phyloP scores from a whole-genome alignment of 306 rosid genomes.

The Vicia sativa region DNA sequence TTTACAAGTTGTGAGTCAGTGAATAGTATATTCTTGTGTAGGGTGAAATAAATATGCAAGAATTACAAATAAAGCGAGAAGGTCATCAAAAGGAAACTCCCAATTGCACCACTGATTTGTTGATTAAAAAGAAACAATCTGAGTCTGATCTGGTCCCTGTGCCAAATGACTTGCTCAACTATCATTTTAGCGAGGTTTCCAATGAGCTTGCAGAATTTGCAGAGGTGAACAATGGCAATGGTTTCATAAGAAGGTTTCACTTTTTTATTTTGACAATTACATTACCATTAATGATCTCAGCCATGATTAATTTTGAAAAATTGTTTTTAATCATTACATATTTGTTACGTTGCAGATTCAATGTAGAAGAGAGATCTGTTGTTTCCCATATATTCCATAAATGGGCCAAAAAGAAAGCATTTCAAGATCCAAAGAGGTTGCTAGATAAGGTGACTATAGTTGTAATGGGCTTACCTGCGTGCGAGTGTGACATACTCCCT shows the following conservation, averaged over 20 bases:
- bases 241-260: conserved; percentile 75
- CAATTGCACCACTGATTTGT: conserved; percentile 29
- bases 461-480: background rate
- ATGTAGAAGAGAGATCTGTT: conserved; percentile 72
- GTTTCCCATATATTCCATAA: conserved; percentile 85
- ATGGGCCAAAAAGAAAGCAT: conserved; percentile 96
- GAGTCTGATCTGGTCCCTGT: conserved; percentile 49
- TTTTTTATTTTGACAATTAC: conserved; percentile 30
- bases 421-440: conserved; percentile 90
- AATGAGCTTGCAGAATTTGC: conserved; percentile 51
- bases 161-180: conserved; percentile 46
- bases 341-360: conserved; percentile 57
- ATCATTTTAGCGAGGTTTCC: conserved; percentile 42
- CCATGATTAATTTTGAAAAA: conserved; percentile 26
- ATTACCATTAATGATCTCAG: conserved; percentile 24
- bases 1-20: conserved; percentile 25
- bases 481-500: background rate
- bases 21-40: conserved; percentile 44
- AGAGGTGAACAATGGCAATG: conserved; percentile 53
- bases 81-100: conserved; percentile 44
- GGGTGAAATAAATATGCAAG: conserved; percentile 58
- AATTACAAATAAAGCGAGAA: conserved; percentile 45
- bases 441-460: conserved; percentile 73
- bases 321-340: conserved; percentile 21
- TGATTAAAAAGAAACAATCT: conserved; percentile 35